Base-by-base conservation (phyloP, 139 green algal genomes). In the Chlorella sp. region DNA sequence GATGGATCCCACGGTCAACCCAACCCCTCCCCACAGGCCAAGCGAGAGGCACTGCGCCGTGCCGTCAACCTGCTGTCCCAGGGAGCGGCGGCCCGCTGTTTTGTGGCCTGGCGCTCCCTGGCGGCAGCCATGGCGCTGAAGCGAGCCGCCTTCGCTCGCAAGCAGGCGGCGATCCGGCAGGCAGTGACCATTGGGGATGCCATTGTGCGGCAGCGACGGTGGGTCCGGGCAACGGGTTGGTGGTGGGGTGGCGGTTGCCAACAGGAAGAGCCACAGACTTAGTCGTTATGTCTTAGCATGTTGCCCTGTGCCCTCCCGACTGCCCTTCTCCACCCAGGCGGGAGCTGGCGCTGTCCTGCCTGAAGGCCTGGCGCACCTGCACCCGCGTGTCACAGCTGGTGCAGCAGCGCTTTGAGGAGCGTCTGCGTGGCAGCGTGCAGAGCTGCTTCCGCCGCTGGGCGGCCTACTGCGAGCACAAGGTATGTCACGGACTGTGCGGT, bases 81-180 rank as follows among this genome's bases (percentile, higher is more conserved):
- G 32, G 73, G 44, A 5, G 16, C 30, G 22, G n/a, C 60, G 73
- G 46, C 46, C 9, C 73, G 73, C 73, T n/a, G 13, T 46, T 80
- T 62, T 20, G n/a, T n/a, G 11, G 73, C 73, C 32, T 80, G 73
- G 73, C 73, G 73, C 32, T 32, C 44, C 40, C 32, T 58, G 43
- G 73, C 73, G 24, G 30, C 73, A 9, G 32, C 44, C 73, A 80
- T 80, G 76, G 36, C 30, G 26, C 62, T 90, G 30, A 90, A 89
- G 80, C 85, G 87, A 3, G 44, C 73, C 26, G 85, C 87, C 14
- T 93, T 92, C 77, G 67, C 80, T 1, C 84, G 86, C 51, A 93
- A 93, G 86, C 90, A 93, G 88, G 44, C 65, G 1, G 90, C 90
- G 9, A 80, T 93, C 3, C 51, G 73, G 41, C 84, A 91, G 79